phyloP scores from a whole-genome alignment of 179 eudicot species.

The Drosera spatulata region DNA sequence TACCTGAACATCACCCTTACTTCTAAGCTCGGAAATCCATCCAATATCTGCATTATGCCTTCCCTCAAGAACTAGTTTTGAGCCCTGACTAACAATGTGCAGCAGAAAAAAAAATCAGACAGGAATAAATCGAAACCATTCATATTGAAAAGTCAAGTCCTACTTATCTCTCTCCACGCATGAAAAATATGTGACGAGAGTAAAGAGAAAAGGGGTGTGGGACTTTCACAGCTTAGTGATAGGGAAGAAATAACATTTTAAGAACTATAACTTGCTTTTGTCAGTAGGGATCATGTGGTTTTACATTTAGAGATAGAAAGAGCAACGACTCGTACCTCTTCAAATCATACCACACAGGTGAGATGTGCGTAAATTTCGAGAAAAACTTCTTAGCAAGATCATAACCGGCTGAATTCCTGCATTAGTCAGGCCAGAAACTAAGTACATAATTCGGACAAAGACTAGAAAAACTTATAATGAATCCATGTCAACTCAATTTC shows the following conservation, averaged over 20 bases:
- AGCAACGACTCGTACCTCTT: slow-evolving; percentile 45
- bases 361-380: slow-evolving; percentile 76
- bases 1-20: slow-evolving; percentile 64
- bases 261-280: no score
- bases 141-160: no score
- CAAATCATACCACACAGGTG: slow-evolving; percentile 96
- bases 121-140: no score
- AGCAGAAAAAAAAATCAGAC: slow-evolving; percentile 2
- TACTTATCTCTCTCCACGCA: no score
- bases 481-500: neutral
- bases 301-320: neutral
- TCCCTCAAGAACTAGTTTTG: slow-evolving; percentile 58
- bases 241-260: no score
- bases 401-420: slow-evolving; percentile 91
- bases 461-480: neutral
- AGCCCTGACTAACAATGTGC: slow-evolving; percentile 49
- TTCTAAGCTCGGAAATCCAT: slow-evolving; percentile 75
- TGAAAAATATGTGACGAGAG: no score
- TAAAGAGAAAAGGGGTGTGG: no score
- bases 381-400: slow-evolving; percentile 68
- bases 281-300: neutral
- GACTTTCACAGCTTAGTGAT: no score
- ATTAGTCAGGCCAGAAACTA: neutral
- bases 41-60: slow-evolving; percentile 87
- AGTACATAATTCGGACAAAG: neutral